Evolutionary conservation across 2,329 filamentous ascomycete genomes (phyloP), one percentile per base, ranked within the genome.

Genomic region (Lasiodiplodia theobromae): DNA sequence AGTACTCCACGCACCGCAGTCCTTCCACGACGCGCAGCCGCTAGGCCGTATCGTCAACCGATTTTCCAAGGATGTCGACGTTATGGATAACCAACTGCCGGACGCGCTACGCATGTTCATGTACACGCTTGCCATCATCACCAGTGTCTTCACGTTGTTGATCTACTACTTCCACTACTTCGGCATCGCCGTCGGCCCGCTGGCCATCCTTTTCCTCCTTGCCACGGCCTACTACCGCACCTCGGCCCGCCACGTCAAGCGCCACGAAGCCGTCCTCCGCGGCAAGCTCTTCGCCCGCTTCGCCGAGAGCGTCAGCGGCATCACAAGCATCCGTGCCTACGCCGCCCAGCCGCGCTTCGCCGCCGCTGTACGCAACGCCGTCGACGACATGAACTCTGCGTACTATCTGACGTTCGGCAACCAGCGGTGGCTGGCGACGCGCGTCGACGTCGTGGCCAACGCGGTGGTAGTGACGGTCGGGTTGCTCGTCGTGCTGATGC

Each of bases 361-460:
- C 11, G 77, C 77, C 2, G 89, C 91, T 40, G 85, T 98, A 53
- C 87, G 90, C 60, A 82, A 86, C 1, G 85, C 92, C 0, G 92
- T 98, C 70, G 93, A 99, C 77, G 87, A 93, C 71, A 97, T 98
- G 94, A 91, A 98, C 77, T 88, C 91, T 28, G 95, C 95, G 0
- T 98, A 98, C 80, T 99, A 93, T 78, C 86, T 98, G 44, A 98
- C 95, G 0, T 98, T 96, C 77, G 92, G 93, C 4, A 98, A 97
- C 77, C 95, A 98, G 82, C 88, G 96, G 47, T 99, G 95, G 95
- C 85, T 98, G 18, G 93, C 92, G 8, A 83, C 94, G 2, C 90
- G 96, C 3, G 86, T 98, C 2, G 96, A 98, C 77, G 82, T 90
- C 47, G 92, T 98, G 65, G 93, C 94, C 23, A 94, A 92, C 71